Base-by-base conservation (phyloP, 306 rosid genomes). In the Hippophae rhamnoides region DNA sequence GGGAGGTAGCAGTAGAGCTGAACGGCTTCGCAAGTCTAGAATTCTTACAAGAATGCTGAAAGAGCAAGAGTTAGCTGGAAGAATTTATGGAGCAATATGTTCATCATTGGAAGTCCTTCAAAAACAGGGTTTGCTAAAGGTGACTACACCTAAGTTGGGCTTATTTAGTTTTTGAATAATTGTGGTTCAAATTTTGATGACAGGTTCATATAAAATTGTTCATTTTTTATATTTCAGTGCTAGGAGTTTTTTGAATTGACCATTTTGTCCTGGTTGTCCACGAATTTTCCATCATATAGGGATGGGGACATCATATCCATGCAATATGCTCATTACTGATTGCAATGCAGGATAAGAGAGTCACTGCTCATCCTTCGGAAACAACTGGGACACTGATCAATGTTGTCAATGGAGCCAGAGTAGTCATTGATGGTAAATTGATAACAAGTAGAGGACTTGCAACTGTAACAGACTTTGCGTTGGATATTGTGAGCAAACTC, bases 351-450 rank as follows among this genome's bases (percentile, higher is more conserved):
- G 86, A 81, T 74, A 90, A 87, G 83, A 83, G 76, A 62, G 81
- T 66, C 63, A 59, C 71, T 0, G 84, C 83, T 63, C 81, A 79
- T 75, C 84, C 87, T 26, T 83, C 79, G 26, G 38, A 31, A 31
- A 56, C 75, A 50, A 5, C 57, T 31, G 65, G 81, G 61, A 61
- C 66, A 11, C 69, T 76, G 27, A 60, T 78, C 2, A 65, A 74
- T 7, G 77, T 75, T 6, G 77, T 69, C 14, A 70, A 74, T 50
- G 74, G 79, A 42, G 76, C 89, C 18, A 79, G 70, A 58, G 87
- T 92, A 43, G 95, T 92, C 40, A 85, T 92, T 54, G 96, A 92
- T 56, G 98, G 98, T 12, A 92, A 83, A 61, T 71, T 92, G 81
- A 87, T 92, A 62, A 87, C 96, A 41, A 51, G 88, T 74, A 80